phyloP scores from a whole-genome alignment of 495 filamentous ascomycete species.

The Delitschia confertaspora region DNA sequence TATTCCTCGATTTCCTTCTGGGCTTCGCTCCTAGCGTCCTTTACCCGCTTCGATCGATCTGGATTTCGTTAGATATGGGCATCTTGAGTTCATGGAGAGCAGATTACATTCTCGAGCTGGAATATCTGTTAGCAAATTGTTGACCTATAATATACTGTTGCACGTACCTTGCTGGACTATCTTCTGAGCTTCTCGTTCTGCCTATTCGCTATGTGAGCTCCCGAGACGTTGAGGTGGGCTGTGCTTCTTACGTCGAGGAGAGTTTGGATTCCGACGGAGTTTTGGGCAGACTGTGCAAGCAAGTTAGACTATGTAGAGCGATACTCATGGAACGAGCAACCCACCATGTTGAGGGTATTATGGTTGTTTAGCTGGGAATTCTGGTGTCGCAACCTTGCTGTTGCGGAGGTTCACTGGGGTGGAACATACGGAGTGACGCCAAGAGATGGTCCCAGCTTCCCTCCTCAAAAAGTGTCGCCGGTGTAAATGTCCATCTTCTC shows the following conservation, averaged over 20 bases:
- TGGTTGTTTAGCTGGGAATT: conserved; percentile 2
- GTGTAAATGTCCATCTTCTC: too few species aligned
- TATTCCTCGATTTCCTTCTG: conserved; percentile 98
- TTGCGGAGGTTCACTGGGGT: not conserved
- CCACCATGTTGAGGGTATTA: conserved; percentile 36
- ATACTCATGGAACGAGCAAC: conserved; percentile 20
- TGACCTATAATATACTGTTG: not conserved
- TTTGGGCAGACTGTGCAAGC: conserved; percentile 84
- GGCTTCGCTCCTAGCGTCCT: conserved; percentile 86
- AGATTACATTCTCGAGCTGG: conserved; percentile 65
- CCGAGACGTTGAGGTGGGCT: conserved; percentile 6
- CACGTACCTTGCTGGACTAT: conserved; percentile 86
- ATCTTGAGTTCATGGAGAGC: not conserved
- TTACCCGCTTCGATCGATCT: conserved; percentile 97
- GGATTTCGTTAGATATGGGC: not conserved
- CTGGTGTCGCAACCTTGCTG: conserved; percentile 10
- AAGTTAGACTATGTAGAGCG: conserved; percentile 3
- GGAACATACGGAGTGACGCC: not conserved
- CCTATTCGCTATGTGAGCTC: conserved; percentile 47
- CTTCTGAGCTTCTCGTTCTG: conserved; percentile 97
- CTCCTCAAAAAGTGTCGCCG: not conserved
- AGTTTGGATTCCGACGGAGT: conserved; percentile 95
- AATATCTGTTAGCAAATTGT: not conserved
- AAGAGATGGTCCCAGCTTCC: conserved; percentile 8
- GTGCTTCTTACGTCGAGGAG: conserved; percentile 78